Base-by-base conservation (phyloP, 129 eudicot genomes). In the Heracleum sosnowskyi region DNA sequence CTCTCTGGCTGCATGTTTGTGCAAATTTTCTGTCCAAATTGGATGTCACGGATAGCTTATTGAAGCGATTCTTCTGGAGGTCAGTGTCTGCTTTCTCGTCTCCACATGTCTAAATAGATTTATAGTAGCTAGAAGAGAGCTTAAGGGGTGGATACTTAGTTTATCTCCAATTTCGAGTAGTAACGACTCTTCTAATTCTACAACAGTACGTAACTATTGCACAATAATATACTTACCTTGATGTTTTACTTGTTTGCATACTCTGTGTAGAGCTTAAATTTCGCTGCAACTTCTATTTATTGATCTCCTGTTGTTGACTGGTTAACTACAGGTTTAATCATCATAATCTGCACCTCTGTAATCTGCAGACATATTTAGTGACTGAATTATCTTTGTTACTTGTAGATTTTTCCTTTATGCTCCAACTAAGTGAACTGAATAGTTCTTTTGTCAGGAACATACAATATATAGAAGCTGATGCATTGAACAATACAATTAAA, bases 361-460 rank as follows among this genome's bases (percentile, higher is more conserved):
- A n/a, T n/a, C n/a, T n/a, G 8, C 22, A n/a, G 53, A 40, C 16
- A 72, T 1, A 0, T 24, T 13, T n/a, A 12, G 6, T 17, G 29
- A 75, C 35, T 75, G 64, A 64, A 64, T 0, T 12, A 28, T 15
- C 39, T 29, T 31, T 64, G 66, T 3, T 57, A n/a, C 31, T 57
- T 24, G 66, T 57, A 57, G 66, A 33, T 7, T 22, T 57, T 64
- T 64, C 71, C 39, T 26, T 63, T 63, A 63, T 29, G 29, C 63
- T 57, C 9, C 9, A 64, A 28, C 17, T 18, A 26, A 28, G 7
- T 62, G 22, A 29, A 26, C 7, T 55, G 33, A 60, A 29, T 28
- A 63, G 18, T 63, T 63, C 18, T 29, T 26, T 26, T 63, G 5
- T 26, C 82, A 68, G 82, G 82, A 49, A 78, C 28, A 69, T 42